Evolutionary conservation across 495 filamentous ascomycete species (phyloP), one percentile per base, ranked within the genome.

Genomic region (Aspergillus mulundensis): DNA sequence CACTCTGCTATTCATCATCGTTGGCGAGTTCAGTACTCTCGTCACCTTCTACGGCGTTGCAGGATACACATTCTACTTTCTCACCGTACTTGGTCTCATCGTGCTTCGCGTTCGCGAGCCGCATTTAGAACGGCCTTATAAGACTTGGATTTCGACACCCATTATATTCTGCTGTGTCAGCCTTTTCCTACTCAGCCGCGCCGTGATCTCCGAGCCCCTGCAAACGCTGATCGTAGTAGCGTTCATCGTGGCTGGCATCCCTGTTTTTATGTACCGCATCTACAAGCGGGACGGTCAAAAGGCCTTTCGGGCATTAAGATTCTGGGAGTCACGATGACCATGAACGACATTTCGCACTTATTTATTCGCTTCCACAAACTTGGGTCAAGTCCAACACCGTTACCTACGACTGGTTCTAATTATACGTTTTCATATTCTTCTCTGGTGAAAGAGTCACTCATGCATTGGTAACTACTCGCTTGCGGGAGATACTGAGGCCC

Each of bases 91-190:
- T 0, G 94, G 94, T 0, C 78, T 98, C 25, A 95, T 98, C 52
- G 84, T 97, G 28, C 76, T 98, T 58, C 77, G 94, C 21, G 87
- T 97, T n/a, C 82, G 81, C 38, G 94, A 97, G 68, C 95, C 95
- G 7, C 73, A 84, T 54, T 77, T 97, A 20, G 91, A 97, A 68
- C 72, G 94, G 20, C 91, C 94, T 2, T 98, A 97, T 70, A 84
- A 81, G 66, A 94, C 91, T 15, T 98, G 95, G 95, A 95, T 98
- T 56, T 87, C 87, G 1, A 97, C 93, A 34, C 94, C 94, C 2
- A 94, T 98, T 43, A 90, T 96, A 47, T 98, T 98, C 68, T 98
- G 94, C 81, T 98, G 94, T 63, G 94, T 98, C 14, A 95, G 89
- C 66, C 66, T 98, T 58, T 98, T 98, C 67, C 69, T 98, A 60